Conservation (phyloP, 257 asterid species). For the Solanum gandarillasii region DNA sequence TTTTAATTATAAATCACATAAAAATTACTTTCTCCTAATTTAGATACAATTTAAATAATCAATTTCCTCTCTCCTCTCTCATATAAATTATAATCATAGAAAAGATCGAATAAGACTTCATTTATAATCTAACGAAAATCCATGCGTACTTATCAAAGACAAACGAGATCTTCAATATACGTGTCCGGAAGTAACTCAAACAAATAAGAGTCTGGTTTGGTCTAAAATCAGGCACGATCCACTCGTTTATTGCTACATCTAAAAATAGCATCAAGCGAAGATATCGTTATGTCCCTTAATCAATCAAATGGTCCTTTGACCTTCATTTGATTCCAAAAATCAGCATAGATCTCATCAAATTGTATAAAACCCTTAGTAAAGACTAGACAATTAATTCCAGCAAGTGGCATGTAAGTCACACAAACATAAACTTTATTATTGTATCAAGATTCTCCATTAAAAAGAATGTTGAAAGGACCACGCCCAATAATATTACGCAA, state of each 20-base stretch:
- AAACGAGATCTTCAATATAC: neutral
- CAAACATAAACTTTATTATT: neutral
- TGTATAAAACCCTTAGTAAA: neutral
- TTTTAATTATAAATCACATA: no score
- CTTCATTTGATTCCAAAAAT: neutral
- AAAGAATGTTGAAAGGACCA: neutral
- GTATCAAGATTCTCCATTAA: neutral
- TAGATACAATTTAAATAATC: no score
- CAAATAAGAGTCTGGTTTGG: fast-evolving
- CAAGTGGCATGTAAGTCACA: neutral
- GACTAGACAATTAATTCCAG: no score
- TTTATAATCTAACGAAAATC: neutral
- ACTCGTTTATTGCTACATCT: neutral
- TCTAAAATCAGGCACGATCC: neutral
- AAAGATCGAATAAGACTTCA: neutral
- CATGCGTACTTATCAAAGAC: neutral
- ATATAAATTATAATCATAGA: no score
- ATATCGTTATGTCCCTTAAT: neutral
- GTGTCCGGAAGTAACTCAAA: fast-evolving
- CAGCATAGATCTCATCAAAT: neutral
- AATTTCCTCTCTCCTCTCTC: neutral
- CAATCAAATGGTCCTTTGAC: neutral
- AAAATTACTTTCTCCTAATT: neutral
- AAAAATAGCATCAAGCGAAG: neutral
- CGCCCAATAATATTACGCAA: neutral